Evolutionary conservation across 1,284 basidiomycete genomes (phyloP).

Genomic region (Cyathus olla): DNA sequence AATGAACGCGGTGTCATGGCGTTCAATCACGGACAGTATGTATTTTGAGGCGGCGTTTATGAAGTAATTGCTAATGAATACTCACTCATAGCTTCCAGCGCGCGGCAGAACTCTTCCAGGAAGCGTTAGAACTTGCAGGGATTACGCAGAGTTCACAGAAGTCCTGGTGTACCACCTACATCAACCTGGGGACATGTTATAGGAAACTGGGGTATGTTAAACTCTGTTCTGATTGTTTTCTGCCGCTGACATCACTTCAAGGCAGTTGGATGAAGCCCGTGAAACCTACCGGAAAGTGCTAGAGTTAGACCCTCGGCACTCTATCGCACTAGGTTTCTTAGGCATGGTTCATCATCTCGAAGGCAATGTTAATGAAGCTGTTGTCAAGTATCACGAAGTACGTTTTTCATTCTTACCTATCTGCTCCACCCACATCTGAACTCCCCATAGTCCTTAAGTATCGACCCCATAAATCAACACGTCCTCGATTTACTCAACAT

Average conservation of each 20-base stretch:
- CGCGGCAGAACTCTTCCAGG: conserved; percentile 79
- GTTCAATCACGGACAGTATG: conserved; percentile 87
- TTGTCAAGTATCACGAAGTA: conserved; percentile 91
- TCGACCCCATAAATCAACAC: conserved; percentile 89
- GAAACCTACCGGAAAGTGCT: conserved; percentile 81
- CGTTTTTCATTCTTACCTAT: conserved; percentile 18
- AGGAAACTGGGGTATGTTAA: conserved; percentile 78
- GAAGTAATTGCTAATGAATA: not conserved
- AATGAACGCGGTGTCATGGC: conserved; percentile 97
- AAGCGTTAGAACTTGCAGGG: conserved; percentile 80
- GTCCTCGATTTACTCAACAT: conserved; percentile 88
- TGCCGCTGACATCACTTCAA: conserved; percentile 36
- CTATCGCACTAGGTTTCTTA: conserved; percentile 84
- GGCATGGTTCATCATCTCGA: conserved; percentile 87
- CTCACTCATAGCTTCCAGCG: conserved; percentile 64
- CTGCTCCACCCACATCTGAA: not conserved
- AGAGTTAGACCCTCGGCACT: conserved; percentile 83
- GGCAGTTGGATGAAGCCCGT: conserved; percentile 78
- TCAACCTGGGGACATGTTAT: conserved; percentile 91
- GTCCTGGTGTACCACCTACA: conserved; percentile 89
- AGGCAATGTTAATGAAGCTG: conserved; percentile 81
- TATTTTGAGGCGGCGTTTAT: conserved; percentile 17
- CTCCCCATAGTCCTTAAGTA: conserved; percentile 75
- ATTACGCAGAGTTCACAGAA: conserved; percentile 87
- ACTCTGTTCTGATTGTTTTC: not conserved